These are phyloP conservation scores for Pyrus pyrifolia DNA, from an alignment of 306 rosid genomes.

Conservation along the genomic window DNA sequence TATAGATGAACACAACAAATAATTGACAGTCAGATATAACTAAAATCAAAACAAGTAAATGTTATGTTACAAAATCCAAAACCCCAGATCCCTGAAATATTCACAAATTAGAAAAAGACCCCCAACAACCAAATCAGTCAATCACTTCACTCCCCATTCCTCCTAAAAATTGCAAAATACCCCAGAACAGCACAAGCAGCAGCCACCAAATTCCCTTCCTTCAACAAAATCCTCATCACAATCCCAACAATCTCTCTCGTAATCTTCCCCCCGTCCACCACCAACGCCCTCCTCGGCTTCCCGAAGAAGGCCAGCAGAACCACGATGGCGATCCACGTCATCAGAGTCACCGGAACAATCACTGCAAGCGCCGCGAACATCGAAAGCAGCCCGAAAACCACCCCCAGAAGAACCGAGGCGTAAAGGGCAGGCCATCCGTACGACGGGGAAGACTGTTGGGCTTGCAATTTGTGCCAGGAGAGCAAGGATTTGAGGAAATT, in stretches of 20 bases:
- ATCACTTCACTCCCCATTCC: slow-evolving; percentile 30
- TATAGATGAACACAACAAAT: not conserved
- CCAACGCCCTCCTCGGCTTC: slow-evolving; percentile 59
- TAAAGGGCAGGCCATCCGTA: slow-evolving; percentile 82
- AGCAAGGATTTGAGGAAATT: slow-evolving; percentile 58
- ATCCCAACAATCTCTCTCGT: slow-evolving; percentile 56
- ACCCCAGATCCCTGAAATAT: not conserved
- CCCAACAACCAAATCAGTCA: not conserved
- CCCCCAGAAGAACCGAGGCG: slow-evolving; percentile 79
- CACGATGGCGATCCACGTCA: slow-evolving; percentile 84
- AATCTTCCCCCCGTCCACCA: slow-evolving; percentile 82
- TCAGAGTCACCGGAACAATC: slow-evolving; percentile 67
- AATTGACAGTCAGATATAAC: not conserved
- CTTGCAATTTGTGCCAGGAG: slow-evolving; percentile 58
- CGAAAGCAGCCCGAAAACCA: slow-evolving; percentile 61
- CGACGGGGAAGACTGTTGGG: slow-evolving; percentile 19
- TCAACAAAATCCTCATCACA: slow-evolving; percentile 67
- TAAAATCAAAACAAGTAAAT: not conserved
- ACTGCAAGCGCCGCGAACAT: slow-evolving; percentile 82
- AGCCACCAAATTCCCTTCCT: slow-evolving; percentile 86
- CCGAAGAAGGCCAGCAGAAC: slow-evolving; percentile 86
- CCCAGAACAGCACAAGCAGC: slow-evolving; percentile 86
- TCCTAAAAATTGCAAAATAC: slow-evolving; percentile 61
- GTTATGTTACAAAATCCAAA: not conserved
- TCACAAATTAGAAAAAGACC: not conserved